Evolutionary conservation across 495 filamentous ascomycete species (phyloP).

Genomic region (Penicillium crystallinum): DNA sequence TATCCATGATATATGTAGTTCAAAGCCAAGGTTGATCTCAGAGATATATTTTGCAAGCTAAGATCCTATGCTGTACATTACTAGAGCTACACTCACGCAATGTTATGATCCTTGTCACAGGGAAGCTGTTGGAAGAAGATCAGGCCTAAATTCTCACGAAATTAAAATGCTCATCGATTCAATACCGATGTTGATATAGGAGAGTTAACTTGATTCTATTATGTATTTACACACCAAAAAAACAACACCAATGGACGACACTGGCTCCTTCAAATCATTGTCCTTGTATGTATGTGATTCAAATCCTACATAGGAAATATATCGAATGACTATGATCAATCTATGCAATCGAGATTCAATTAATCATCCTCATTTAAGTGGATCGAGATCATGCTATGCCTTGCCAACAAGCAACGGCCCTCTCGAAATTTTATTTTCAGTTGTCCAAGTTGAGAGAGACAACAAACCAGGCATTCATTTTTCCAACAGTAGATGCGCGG

Average conservation of each 20-base stretch:
- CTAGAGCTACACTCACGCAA: too few species aligned
- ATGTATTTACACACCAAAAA: too few species aligned
- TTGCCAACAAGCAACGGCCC: slow-evolving; percentile 12
- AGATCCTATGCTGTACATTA: too few species aligned
- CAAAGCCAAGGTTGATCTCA: too few species aligned
- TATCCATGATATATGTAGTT: too few species aligned
- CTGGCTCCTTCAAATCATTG: not conserved
- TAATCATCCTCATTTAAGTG: slow-evolving; percentile 20
- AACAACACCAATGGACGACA: not conserved
- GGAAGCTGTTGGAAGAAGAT: too few species aligned
- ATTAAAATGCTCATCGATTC: too few species aligned
- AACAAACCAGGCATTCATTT: slow-evolving; percentile 11
- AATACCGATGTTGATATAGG: too few species aligned
- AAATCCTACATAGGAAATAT: not conserved
- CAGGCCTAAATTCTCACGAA: too few species aligned
- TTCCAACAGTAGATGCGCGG: slow-evolving; percentile 10
- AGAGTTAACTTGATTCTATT: too few species aligned
- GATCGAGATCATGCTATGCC: slow-evolving; percentile 20
- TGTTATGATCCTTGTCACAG: too few species aligned
- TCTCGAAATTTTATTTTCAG: slow-evolving; percentile 19
- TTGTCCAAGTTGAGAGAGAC: slow-evolving; percentile 15
- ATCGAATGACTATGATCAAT: slow-evolving; percentile 10
- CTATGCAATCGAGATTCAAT: slow-evolving; percentile 16
- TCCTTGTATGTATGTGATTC: not conserved
- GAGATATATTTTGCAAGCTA: too few species aligned